phyloP scores from a whole-genome alignment of 306 rosid genomes.

The Mucuna pruriens region DNA sequence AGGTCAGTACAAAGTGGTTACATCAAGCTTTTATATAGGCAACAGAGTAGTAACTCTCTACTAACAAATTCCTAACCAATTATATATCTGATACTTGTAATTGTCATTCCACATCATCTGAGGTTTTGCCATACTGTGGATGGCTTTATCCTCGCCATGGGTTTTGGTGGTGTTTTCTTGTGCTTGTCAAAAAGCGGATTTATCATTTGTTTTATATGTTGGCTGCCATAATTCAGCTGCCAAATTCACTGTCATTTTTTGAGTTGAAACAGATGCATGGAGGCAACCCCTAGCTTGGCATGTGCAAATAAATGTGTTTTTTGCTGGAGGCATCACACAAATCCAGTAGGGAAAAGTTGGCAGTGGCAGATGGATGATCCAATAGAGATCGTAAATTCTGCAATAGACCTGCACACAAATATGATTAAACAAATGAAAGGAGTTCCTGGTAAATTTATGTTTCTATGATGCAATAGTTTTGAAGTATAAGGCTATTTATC shows the following conservation, averaged over 20 bases:
- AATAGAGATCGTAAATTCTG: conserved; percentile 79
- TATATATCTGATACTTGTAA: no score
- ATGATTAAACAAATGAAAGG: conserved; percentile 99
- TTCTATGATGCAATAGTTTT: conserved; percentile 31
- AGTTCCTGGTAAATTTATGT: conserved; percentile 80
- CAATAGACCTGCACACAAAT: conserved; percentile 75
- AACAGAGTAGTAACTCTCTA: no score
- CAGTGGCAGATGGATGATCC: conserved; percentile 99
- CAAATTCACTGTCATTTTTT: conserved; percentile 32
- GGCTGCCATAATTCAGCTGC: conserved; percentile 24
- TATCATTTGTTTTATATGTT: conserved; percentile 5
- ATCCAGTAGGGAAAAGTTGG: conserved; percentile 99
- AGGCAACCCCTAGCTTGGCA: conserved; percentile 98
- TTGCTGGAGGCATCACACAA: conserved; percentile 99
- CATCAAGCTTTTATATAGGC: no score
- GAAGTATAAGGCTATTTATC: conserved; percentile 2
- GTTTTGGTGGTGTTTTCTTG: neutral
- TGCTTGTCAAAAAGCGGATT: conserved; percentile 1
- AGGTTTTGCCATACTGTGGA: conserved; percentile 6
- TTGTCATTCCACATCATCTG: neutral
- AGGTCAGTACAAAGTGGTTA: no score
- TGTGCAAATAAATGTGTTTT: conserved; percentile 99
- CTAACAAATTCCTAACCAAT: no score
- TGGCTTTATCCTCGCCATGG: conserved; percentile 20
- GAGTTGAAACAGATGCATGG: conserved; percentile 85